Conservation (phyloP, 2,329 filamentous ascomycete genomes). For the Penicillium sp. region DNA sequence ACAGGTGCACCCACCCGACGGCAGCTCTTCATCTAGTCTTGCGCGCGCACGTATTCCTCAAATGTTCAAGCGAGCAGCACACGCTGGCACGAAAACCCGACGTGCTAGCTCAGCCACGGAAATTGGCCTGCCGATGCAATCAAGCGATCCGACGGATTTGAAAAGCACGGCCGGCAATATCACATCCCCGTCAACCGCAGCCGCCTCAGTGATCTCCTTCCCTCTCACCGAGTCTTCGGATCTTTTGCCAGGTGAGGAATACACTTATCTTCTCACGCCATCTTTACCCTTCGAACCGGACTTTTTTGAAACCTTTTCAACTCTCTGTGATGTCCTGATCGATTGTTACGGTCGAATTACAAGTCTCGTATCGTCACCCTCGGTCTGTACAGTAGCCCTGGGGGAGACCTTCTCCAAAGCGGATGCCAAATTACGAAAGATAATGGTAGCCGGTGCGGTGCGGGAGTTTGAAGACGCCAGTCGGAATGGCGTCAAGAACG, state of each 20-base stretch:
- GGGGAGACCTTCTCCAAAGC: constrained; percentile 89
- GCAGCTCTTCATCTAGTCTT: constrained; percentile 66
- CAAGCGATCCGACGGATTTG: constrained; percentile 49
- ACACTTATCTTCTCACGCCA: constrained; percentile 85
- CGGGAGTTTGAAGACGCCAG: constrained; percentile 92
- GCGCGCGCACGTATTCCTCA: constrained; percentile 77
- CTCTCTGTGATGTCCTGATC: constrained; percentile 90
- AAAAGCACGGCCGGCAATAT: constrained; percentile 46
- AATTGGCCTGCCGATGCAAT: constrained; percentile 56
- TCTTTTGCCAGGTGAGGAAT: constrained; percentile 79
- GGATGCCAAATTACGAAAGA: constrained; percentile 80
- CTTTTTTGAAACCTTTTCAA: constrained; percentile 95
- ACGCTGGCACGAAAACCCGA: constrained; percentile 57
- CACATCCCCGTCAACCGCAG: constrained; percentile 38
- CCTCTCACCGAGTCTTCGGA: constrained; percentile 56
- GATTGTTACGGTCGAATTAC: constrained; percentile 85
- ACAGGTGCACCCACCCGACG: constrained; percentile 77
- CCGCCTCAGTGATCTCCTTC: constrained; percentile 41
- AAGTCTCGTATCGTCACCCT: constrained; percentile 70
- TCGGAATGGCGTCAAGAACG: constrained; percentile 71
- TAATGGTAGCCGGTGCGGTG: constrained; percentile 82
- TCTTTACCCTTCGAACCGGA: constrained; percentile 93
- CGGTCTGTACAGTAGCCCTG: constrained; percentile 67
- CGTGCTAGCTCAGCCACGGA: constrained; percentile 62
- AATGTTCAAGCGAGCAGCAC: constrained; percentile 72